Conservation (phyloP, 768 basidiomycete genomes). For the Lactarius hatsudake region DNA sequence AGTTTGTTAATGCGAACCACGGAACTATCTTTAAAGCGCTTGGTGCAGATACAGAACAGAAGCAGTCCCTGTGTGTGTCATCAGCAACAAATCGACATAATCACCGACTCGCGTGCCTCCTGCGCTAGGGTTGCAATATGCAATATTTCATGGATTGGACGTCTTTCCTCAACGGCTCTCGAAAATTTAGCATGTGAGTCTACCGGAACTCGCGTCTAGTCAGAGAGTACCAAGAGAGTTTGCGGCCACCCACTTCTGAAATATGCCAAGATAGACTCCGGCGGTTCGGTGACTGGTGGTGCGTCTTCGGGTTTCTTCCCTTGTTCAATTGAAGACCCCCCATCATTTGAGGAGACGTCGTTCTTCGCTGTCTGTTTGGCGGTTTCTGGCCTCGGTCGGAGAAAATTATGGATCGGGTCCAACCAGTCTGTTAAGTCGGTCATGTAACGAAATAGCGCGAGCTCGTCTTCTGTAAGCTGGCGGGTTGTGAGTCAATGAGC, state of each 20-base stretch:
- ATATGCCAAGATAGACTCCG: conserved; percentile 50
- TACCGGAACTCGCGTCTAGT: conserved; percentile 30
- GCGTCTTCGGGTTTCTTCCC: conserved; percentile 71
- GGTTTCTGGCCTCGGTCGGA: conserved; percentile 74
- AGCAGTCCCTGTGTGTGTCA: conserved; percentile 57
- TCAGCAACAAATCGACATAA: conserved; percentile 8
- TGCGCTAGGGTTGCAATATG: conserved; percentile 73
- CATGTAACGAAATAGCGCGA: conserved; percentile 55
- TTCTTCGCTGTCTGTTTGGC: conserved; percentile 71
- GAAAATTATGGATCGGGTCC: conserved; percentile 69
- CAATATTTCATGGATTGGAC: conserved; percentile 54
- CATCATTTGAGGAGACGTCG: conserved; percentile 62
- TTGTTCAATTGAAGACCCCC: conserved; percentile 52
- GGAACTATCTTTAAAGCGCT: conserved; percentile 69
- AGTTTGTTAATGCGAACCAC: conserved; percentile 73
- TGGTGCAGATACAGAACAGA: conserved; percentile 63
- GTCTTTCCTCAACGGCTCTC: conserved; percentile 38
- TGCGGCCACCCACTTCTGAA: conserved; percentile 45
- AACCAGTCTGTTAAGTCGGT: conserved; percentile 69
- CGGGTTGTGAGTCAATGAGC: conserved; percentile 5
- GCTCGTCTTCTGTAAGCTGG: conserved; percentile 68
- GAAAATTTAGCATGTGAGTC: conserved; percentile 57
- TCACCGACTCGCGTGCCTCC: conserved; percentile 48
- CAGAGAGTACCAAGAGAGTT: neutral
- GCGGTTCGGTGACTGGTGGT: conserved; percentile 60